phyloP scores from a whole-genome alignment of 805 yeast genomes.

The Zygosaccharomyces kombuchaensis region DNA sequence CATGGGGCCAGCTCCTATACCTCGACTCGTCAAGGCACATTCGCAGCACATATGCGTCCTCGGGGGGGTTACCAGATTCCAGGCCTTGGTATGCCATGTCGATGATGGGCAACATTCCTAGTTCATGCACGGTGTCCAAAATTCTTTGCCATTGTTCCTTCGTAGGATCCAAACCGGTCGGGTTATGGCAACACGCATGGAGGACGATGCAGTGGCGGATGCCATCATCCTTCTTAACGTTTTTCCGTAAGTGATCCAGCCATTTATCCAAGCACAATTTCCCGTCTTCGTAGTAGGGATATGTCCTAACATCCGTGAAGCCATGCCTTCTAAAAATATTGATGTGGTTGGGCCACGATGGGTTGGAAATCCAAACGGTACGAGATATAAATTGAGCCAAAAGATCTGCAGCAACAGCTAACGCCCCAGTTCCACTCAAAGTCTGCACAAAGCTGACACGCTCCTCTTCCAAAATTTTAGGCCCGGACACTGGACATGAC shows the following conservation, averaged over 20 bases:
- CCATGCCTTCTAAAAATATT: constrained; percentile 76
- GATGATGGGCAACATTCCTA: constrained; percentile 68
- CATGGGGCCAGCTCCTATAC: constrained; percentile 42
- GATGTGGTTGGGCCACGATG: constrained; percentile 93
- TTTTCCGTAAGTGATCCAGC: constrained; percentile 45
- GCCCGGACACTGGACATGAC: constrained; percentile 46
- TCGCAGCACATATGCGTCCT: constrained; percentile 58
- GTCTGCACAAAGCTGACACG: constrained; percentile 84
- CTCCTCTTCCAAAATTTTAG: constrained; percentile 50
- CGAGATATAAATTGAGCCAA: constrained; percentile 45
- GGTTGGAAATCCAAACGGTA: constrained; percentile 67
- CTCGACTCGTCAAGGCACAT: constrained; percentile 25
- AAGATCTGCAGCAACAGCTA: constrained; percentile 80
- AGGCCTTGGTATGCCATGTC: constrained; percentile 96
- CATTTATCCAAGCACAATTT: constrained; percentile 63
- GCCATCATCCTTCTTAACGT: constrained; percentile 5
- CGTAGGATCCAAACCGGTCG: constrained; percentile 90
- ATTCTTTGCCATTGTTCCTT: constrained; percentile 75
- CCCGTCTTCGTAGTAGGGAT: constrained; percentile 74
- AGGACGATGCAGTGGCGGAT: constrained; percentile 47
- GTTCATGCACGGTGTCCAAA: constrained; percentile 52
- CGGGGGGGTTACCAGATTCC: constrained; percentile 74
- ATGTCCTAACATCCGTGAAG: constrained; percentile 48
- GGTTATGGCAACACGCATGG: constrained; percentile 95
- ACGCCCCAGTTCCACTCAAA: constrained; percentile 91